phyloP scores from a whole-genome alignment of 2,329 filamentous ascomycete genomes.

The Ustulina deusta region DNA sequence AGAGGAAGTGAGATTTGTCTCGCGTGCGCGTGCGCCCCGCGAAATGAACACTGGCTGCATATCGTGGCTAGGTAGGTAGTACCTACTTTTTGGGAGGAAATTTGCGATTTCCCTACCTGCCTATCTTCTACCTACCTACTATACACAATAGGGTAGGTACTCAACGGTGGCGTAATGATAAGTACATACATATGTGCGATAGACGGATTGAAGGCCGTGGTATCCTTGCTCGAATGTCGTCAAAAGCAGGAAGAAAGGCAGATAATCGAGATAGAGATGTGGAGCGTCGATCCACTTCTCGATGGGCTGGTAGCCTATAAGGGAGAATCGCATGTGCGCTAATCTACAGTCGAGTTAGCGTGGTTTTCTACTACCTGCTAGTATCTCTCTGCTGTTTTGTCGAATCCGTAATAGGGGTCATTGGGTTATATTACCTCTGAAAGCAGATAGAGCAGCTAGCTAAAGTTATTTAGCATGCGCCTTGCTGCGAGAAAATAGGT shows the following conservation, averaged over 20 bases:
- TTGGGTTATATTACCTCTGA: not conserved
- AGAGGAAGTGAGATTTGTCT: not conserved
- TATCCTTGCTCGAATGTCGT: slow-evolving; percentile 14
- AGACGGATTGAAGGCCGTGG: not conserved
- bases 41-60: not conserved
- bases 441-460: too few species aligned
- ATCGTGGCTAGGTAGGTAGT: not conserved
- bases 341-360: not conserved
- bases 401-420: not conserved
- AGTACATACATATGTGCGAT: not conserved
- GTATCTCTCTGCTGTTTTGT: not conserved
- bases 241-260: slow-evolving; percentile 9
- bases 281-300: not conserved
- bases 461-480: not conserved
- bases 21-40: too few species aligned
- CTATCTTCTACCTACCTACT: not conserved
- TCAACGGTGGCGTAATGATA: not conserved
- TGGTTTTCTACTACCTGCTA: not conserved
- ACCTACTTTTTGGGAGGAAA: too few species aligned
- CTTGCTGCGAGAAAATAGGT: not conserved
- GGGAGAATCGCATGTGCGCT: not conserved
- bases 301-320: not conserved
- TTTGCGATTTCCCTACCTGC: not conserved
- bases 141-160: not conserved
- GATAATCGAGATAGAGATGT: slow-evolving; percentile 8